Evolutionary conservation across 2,329 filamentous ascomycete species (phyloP).

Genomic region (Cadophora sp.): DNA sequence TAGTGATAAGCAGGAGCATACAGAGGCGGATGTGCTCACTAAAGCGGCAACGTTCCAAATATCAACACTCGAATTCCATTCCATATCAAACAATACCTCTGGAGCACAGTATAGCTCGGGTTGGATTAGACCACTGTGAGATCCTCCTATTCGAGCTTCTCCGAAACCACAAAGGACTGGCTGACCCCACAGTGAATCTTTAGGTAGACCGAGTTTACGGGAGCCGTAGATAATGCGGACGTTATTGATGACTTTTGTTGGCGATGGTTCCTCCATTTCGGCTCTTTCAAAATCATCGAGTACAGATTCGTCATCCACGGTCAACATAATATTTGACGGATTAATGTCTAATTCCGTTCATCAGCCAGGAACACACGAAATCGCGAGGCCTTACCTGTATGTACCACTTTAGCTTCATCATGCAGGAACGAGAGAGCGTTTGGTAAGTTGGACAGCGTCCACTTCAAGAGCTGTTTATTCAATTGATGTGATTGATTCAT

Average conservation of each 20-base stretch:
- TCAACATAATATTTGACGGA: background rate
- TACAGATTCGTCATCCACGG: conserved; percentile 1
- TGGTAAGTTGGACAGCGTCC: background rate
- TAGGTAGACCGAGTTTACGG: background rate
- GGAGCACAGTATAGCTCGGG: background rate
- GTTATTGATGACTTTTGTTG: background rate
- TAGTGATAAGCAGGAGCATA: background rate
- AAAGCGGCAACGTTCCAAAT: background rate
- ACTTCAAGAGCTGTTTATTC: background rate
- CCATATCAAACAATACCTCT: conserved; percentile 2
- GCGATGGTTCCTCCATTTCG: background rate
- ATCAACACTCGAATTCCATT: background rate
- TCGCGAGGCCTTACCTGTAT: background rate
- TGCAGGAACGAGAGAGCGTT: background rate
- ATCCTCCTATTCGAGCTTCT: conserved; percentile 1
- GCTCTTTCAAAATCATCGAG: background rate
- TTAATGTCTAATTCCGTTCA: background rate
- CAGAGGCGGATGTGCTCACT: background rate
- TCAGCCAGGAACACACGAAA: background rate
- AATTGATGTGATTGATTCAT: background rate
- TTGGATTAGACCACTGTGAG: background rate
- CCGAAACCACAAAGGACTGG: background rate
- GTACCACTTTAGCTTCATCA: background rate
- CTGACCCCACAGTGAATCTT: background rate
- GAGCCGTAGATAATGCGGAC: background rate